phyloP scores from a whole-genome alignment of 208 protist species.

The Leptomonas pyrrhocoris region DNA sequence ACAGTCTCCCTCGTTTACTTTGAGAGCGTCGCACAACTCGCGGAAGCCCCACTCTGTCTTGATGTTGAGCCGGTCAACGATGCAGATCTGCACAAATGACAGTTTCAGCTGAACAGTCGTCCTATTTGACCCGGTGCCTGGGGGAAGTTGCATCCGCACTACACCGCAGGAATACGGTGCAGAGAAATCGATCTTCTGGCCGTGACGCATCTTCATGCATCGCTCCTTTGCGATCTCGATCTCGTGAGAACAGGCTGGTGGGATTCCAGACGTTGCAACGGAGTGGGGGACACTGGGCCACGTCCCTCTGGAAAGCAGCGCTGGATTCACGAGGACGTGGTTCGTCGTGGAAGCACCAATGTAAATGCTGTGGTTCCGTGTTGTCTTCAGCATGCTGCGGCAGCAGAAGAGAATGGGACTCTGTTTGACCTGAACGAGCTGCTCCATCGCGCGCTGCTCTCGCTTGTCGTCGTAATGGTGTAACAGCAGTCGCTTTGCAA shows the following conservation, averaged over 20 bases:
- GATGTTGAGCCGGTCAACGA: slow-evolving; percentile 54
- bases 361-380: slow-evolving; percentile 22
- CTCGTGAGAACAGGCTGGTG: background rate
- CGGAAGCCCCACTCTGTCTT: slow-evolving; percentile 34
- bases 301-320: slow-evolving; percentile 26
- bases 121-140: background rate
- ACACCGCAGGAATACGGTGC: slow-evolving; percentile 34
- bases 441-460: slow-evolving; percentile 40
- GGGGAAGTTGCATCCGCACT: slow-evolving; percentile 24
- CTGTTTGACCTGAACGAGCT: slow-evolving; percentile 45
- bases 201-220: slow-evolving; percentile 23
- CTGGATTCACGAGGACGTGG: slow-evolving; percentile 16
- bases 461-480: slow-evolving; percentile 26
- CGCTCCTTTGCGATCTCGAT: slow-evolving; percentile 16
- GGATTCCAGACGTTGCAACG: background rate
- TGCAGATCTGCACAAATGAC: slow-evolving; percentile 42
- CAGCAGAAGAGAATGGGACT: slow-evolving; percentile 52
- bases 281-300: slow-evolving; percentile 32
- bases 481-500: slow-evolving; percentile 44
- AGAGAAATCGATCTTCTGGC: slow-evolving; percentile 36
- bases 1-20: slow-evolving; percentile 24
- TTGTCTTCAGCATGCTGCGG: slow-evolving; percentile 48
- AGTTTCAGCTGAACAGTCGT: slow-evolving; percentile 35
- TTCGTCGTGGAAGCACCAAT: slow-evolving; percentile 18
- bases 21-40: slow-evolving; percentile 39